Percentiles rank a stretch among this genome's conserved stretches.
These are phyloP conservation scores for Chlorociboria aeruginascens DNA, from an alignment of 495 filamentous ascomycete species.

Conservation along the genomic window DNA sequence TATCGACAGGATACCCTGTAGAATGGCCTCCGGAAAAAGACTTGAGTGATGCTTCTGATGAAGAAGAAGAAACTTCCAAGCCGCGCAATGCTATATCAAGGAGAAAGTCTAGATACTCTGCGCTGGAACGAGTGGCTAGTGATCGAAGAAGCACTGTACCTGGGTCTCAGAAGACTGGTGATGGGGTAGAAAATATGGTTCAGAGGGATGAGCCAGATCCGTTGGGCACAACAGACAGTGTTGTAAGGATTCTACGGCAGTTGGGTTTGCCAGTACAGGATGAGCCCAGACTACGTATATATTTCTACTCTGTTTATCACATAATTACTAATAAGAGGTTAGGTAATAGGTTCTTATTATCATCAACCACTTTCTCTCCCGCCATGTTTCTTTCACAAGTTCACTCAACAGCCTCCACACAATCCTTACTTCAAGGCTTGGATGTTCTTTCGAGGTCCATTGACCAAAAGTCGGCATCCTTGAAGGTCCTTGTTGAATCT, in stretches of 20 bases:
- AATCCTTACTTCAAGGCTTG: slow-evolving; percentile 66
- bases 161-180: slow-evolving; percentile 54
- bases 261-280: slow-evolving; percentile 75
- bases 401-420: slow-evolving; percentile 70
- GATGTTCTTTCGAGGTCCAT: slow-evolving; percentile 78
- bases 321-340: slow-evolving; percentile 1
- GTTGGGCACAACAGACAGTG: slow-evolving; percentile 66
- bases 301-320: background rate
- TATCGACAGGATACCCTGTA: slow-evolving; percentile 66
- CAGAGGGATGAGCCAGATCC: slow-evolving; percentile 89
- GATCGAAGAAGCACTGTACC: slow-evolving; percentile 49
- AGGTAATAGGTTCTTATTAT: slow-evolving; percentile 89
- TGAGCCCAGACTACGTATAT: slow-evolving; percentile 63
- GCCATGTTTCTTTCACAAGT: slow-evolving; percentile 84
- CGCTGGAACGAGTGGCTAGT: slow-evolving; percentile 62
- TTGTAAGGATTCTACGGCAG: slow-evolving; percentile 67
- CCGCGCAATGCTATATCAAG: slow-evolving; percentile 27
- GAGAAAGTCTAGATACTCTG: slow-evolving; percentile 68
- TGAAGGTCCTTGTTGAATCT: slow-evolving; percentile 90
- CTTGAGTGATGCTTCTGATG: slow-evolving; percentile 55
- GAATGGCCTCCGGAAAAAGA: slow-evolving; percentile 80
- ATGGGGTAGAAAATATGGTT: slow-evolving; percentile 61
- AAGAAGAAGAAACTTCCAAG: slow-evolving; percentile 39
- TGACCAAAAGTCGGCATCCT: slow-evolving; percentile 88
- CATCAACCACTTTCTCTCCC: slow-evolving; percentile 90